Evolutionary conservation across 768 basidiomycete species (phyloP).

Genomic region (Termitomyces sp.): DNA sequence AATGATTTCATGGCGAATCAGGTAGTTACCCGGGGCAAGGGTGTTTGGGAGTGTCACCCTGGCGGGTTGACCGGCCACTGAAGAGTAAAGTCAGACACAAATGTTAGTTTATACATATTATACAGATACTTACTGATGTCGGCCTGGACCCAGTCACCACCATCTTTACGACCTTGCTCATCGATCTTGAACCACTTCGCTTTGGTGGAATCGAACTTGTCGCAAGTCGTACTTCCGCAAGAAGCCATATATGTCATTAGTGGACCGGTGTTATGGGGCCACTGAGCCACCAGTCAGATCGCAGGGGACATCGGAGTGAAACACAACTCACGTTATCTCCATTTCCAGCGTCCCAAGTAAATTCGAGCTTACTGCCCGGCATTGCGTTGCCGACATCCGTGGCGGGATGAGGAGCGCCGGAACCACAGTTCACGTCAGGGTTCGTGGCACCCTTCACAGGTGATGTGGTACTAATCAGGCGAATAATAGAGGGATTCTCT

Average conservation of each 20-base stretch:
- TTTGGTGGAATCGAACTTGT: conserved; percentile 47
- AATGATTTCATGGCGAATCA: conserved; percentile 77
- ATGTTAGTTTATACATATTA: background rate
- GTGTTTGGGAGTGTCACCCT: conserved; percentile 40
- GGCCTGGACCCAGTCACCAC: conserved; percentile 43
- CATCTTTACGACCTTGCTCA: conserved; percentile 38
- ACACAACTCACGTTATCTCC: conserved; percentile 20
- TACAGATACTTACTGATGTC: conserved; percentile 39
- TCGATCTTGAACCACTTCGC: conserved; percentile 76
- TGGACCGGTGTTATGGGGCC: conserved; percentile 57
- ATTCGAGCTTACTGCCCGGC: conserved; percentile 2
- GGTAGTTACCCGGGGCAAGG: conserved; percentile 63
- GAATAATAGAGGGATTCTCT: conserved; percentile 29
- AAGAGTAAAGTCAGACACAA: background rate
- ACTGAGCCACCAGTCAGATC: conserved; percentile 19
- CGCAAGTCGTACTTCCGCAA: conserved; percentile 53
- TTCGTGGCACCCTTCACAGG: conserved; percentile 56
- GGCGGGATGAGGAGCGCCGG: conserved; percentile 38
- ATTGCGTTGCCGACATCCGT: conserved; percentile 43
- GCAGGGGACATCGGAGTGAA: background rate
- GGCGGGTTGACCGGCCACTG: conserved; percentile 36
- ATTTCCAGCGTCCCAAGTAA: conserved; percentile 2
- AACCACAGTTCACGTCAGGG: conserved; percentile 54
- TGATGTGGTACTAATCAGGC: conserved; percentile 28
- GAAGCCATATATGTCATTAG: conserved; percentile 70